Evolutionary conservation across 805 yeast genomes (phyloP).

Genomic region (Phaffomyces opuntiae): DNA sequence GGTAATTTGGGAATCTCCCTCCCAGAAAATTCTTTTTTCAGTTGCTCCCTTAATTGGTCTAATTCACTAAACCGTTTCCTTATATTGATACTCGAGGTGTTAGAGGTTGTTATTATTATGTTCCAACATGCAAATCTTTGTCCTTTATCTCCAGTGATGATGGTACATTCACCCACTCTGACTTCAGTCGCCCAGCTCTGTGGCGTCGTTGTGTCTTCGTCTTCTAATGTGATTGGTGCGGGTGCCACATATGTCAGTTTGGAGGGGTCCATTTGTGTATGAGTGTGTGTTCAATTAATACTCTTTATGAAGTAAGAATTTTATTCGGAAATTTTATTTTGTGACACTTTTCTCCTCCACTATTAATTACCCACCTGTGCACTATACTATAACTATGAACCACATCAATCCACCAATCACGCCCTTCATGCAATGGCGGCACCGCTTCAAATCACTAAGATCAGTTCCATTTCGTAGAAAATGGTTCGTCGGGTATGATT

Average conservation of each 20-base stretch:
- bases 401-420: slow-evolving; percentile 43
- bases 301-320: neutral
- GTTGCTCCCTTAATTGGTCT: slow-evolving; percentile 33
- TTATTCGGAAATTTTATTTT: neutral
- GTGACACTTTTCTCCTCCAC: neutral
- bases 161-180: slow-evolving; percentile 31
- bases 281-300: too few species aligned
- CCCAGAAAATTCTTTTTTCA: slow-evolving; percentile 32
- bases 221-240: slow-evolving; percentile 32
- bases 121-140: slow-evolving; percentile 38
- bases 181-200: slow-evolving; percentile 33
- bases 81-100: slow-evolving; percentile 31
- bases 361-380: too few species aligned
- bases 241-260: slow-evolving; percentile 27
- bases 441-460: slow-evolving; percentile 45
- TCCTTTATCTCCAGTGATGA: slow-evolving; percentile 30
- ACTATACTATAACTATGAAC: slow-evolving; percentile 31
- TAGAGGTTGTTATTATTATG: slow-evolving; percentile 29
- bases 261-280: slow-evolving; percentile 1
- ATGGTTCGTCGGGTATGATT: slow-evolving; percentile 63
- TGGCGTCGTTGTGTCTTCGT: slow-evolving; percentile 22
- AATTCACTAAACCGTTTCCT: slow-evolving; percentile 64
- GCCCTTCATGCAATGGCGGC: slow-evolving; percentile 40
- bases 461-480: slow-evolving; percentile 58
- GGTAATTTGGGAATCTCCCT: slow-evolving; percentile 38